Base-by-base conservation (phyloP, 768 basidiomycete genomes). In the Trametes gibbosa region DNA sequence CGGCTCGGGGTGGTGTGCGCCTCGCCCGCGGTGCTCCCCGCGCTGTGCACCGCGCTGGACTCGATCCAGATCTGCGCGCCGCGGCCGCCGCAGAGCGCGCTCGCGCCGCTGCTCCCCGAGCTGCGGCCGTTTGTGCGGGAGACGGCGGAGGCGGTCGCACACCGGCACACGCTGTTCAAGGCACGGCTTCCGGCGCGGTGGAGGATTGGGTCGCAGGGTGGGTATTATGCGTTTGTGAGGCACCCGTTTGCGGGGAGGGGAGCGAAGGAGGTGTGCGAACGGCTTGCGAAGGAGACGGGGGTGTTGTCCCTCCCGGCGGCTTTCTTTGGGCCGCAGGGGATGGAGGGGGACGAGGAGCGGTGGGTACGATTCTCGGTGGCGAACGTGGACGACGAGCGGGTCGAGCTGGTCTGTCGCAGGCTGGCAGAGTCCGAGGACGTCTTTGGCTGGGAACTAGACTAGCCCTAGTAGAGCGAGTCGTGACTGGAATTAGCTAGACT, bases 351-450 rank as follows among this genome's bases (percentile, higher is more conserved):
- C 7, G 77, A 77, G 65, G 80, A 83, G 39, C 72, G 79, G 54
- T 92, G 88, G 87, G 74, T 92, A 29, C 79, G 90, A 53, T 89
- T 93, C 70, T 89, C 88, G 10, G 86, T 92, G 3, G 89, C 90
- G 13, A 93, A 91, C 70, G 82, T 91, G n/a, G 78, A 80, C 42
- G 87, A 90, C 50, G 83, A 81, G 51, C 76, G 80, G 66, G 77
- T 87, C 17, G 66, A 68, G 63, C 64, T 70, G 35, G 84, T 82
- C 6, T 87, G 84, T 59, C 74, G 75, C 71, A 73, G 86, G 52
- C 64, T 87, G 64, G 70, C 51, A 54, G 75, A 77, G 59, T 77
- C 74, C 25, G 73, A 72, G 41, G 19, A 13, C 10, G 59, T 50
- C 13, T 81, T 80, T 63, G 73, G 65, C 47, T 81, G 78, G 79